A percentile compares a stretch with the other conserved stretches of the same genome.
These are phyloP conservation scores for Citrus hindsii DNA, from an alignment of 345 rosid genomes.

Conservation along the genomic window DNA sequence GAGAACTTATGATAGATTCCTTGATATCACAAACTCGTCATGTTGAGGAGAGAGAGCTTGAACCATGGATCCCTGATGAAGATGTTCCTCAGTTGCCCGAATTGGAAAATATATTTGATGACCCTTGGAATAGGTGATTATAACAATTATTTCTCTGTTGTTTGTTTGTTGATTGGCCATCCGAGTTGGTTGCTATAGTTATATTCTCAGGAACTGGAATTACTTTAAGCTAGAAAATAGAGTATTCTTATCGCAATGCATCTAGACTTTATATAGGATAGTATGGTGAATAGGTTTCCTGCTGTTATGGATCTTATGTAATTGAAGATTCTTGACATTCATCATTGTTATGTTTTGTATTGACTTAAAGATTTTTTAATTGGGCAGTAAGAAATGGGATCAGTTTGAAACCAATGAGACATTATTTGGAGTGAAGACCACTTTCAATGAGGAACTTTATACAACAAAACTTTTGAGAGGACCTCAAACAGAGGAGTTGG, in stretches of 20 bases:
- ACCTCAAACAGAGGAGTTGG: slow-evolving; percentile 51
- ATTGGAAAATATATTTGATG: slow-evolving; percentile 69
- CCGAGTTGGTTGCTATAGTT: not conserved
- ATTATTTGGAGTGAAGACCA: slow-evolving; percentile 87
- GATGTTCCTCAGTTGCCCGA: slow-evolving; percentile 59
- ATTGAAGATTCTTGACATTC: not conserved
- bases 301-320: not conserved
- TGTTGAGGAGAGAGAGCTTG: slow-evolving; percentile 73
- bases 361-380: not conserved
- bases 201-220: not conserved
- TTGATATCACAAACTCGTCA: slow-evolving; percentile 60
- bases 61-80: slow-evolving; percentile 84
- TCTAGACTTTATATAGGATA: not conserved
- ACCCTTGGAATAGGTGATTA: slow-evolving; percentile 58
- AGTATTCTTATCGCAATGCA: not conserved
- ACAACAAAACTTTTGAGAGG: slow-evolving; percentile 84
- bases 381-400: slow-evolving; percentile 64
- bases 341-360: not conserved
- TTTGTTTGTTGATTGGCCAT: not conserved
- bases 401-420: slow-evolving; percentile 74
- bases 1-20: slow-evolving; percentile 78
- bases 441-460: slow-evolving; percentile 84
- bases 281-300: not conserved
- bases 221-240: not conserved
- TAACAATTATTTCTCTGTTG: slow-evolving; percentile 4